Base-by-base conservation (phyloP, 169 alveolate genomes). In the Condylostoma magnum region DNA sequence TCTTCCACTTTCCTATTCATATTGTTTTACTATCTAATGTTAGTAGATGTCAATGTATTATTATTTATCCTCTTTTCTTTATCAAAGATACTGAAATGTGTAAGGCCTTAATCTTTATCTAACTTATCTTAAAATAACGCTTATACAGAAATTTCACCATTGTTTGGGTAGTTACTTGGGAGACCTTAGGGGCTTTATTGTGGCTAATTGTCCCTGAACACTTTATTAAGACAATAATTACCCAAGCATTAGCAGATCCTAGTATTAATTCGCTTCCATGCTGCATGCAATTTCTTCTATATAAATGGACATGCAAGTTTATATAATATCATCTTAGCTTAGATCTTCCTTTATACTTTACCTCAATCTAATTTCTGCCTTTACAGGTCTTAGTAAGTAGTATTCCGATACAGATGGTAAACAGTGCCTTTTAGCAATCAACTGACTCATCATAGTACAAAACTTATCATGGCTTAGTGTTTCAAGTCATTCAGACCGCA, bases 231-330 rank as follows among this genome's bases (percentile, higher is more conserved):
- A 60, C 10, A 60, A 15, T 8, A 41, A 8, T 6, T 30, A 37
- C 10, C 56, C 57, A 15, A 60, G 58, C 71, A 60, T 60, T 18
- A 60, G 31, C 27, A 60, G 27, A 27, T 60, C 71, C 28, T 60
- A 55, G 31, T 60, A 60, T 27, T 60, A 55, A 34, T 38, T 60
- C 36, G 54, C 27, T 18, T 60, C 71, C 20, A 60, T 20, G 18
- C 56, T 55, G 43, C 71, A 60, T 8, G 71, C 71, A 0, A 60
- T 60, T 36, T 60, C 71, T 38, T 60, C 71, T 8, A 60, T 55
- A n/a, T 38, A 6, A n/a, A 60, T 60, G 6, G 71, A 60, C 6
- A 60, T 34, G 10, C 41, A 36, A 12, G 31, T 18, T 27, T 60
- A n/a, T 22, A 55, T 52, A 27, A 60, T 60, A 37, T 60, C 56